A percentile compares a stretch with the other conserved stretches of the same genome.
Conservation (phyloP, 2,329 filamentous ascomycete genomes). For the Myotisia sp. region DNA sequence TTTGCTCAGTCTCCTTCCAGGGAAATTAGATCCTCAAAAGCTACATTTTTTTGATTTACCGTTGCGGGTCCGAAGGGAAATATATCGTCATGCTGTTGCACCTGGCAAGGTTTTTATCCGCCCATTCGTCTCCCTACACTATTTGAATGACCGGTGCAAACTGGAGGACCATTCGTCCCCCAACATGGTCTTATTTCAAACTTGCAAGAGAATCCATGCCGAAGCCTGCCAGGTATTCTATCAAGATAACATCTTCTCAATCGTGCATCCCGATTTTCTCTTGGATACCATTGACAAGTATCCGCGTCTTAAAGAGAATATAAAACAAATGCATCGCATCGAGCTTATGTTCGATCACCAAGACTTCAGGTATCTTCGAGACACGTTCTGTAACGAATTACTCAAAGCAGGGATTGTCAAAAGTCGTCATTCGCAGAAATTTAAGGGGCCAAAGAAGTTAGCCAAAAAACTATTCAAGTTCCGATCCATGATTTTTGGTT, state of each 20-base stretch:
- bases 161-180: conserved; percentile 8
- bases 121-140: conserved; percentile 12
- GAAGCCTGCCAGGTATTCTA: conserved; percentile 14
- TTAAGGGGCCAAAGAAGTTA: background rate
- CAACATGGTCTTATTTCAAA: conserved; percentile 12
- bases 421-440: conserved; percentile 1
- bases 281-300: conserved; percentile 6
- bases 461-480: conserved; percentile 2
- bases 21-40: background rate
- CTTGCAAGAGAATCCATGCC: conserved; percentile 12
- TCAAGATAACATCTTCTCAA: conserved; percentile 15
- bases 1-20: background rate
- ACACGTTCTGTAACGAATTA: conserved; percentile 7
- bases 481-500: conserved; percentile 1
- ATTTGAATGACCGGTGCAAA: conserved; percentile 6
- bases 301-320: conserved; percentile 9
- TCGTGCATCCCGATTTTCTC: conserved; percentile 13
- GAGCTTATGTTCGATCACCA: conserved; percentile 14
- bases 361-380: conserved; percentile 13
- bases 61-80: conserved; percentile 10
- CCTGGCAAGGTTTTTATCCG: conserved; percentile 12
- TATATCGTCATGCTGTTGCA: conserved; percentile 14
- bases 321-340: conserved; percentile 12
- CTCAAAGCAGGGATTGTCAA: background rate
- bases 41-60: conserved; percentile 13